phyloP scores from a whole-genome alignment of 108 stramenopile genomes.

The Pseudonitzschia multiseries region DNA sequence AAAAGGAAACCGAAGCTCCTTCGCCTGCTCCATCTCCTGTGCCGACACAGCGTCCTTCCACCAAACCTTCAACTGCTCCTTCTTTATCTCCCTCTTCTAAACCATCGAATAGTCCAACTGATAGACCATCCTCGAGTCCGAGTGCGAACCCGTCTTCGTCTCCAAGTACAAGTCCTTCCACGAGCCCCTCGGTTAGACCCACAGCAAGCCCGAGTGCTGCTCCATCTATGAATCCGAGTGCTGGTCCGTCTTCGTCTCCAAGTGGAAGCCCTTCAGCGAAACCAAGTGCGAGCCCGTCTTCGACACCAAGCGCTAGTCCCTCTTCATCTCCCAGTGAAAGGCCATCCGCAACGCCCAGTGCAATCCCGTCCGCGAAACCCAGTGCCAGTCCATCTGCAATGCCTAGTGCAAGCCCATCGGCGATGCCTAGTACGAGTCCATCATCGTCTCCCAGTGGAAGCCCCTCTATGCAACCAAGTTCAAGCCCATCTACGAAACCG shows the following conservation, averaged over 20 bases:
- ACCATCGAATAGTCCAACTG: not conserved
- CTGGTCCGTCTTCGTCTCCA: not conserved
- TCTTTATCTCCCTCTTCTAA: not conserved
- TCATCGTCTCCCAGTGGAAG: not conserved
- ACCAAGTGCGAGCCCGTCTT: not conserved
- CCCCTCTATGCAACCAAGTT: not conserved
- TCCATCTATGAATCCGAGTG: not conserved
- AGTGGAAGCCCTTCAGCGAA: not conserved
- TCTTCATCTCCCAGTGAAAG: not conserved
- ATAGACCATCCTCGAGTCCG: not conserved
- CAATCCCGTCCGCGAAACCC: not conserved
- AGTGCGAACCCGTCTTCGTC: not conserved
- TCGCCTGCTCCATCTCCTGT: not conserved
- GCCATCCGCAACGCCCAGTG: not conserved
- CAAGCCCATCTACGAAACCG: too few species aligned
- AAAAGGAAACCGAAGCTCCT: not conserved
- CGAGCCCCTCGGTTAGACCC: not conserved
- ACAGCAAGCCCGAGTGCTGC: not conserved
- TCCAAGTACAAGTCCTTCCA: not conserved
- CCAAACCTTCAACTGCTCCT: not conserved
- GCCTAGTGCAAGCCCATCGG: not conserved
- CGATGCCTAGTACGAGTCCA: too few species aligned
- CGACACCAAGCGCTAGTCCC: not conserved
- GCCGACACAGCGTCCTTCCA: not conserved
- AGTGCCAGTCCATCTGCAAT: not conserved